Evolutionary conservation across 345 rosid genomes (phyloP), one percentile per base, ranked within the genome.

Genomic region (Lumnitzera racemosa): DNA sequence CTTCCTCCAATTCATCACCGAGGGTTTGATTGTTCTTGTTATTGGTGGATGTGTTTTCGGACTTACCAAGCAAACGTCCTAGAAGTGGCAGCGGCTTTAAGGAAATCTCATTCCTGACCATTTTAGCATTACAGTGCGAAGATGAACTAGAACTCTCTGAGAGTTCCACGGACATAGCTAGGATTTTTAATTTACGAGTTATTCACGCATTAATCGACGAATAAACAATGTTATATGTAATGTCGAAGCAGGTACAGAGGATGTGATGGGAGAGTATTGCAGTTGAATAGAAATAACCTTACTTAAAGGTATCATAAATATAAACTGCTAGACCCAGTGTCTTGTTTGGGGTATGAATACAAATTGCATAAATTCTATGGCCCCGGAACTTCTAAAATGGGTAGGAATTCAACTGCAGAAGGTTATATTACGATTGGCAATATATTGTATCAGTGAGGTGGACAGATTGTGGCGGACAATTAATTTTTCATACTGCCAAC

Each of bases 271-370:
- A 83, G 88, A 81, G 82, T 74, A 70, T 69, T 80, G 79, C 71
- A 67, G 95, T 83, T 88, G 90, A 80, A 72, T 76, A 91, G 83
- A 78, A 86, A 86, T 72, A 78, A 80, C 84, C 72, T 67, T 74
- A 71, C 7, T 72, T 63, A n/a, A 69, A 69, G 68, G 71, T 77
- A 68, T 80, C 72, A 81, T 85, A 73, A 88, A 78, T 83, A 72
- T 53, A 58, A 61, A 50, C 91, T 88, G 91, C 70, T 63, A 36
- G 11, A 9, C 43, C 11, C 7, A 6, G 9, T 36, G 43, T 7
- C 43, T 3, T 36, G 7, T 36, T 36, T 36, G 43, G 43, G 43
- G 43, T 36, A 36, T 36, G 43, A 36, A 36, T 4, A 5, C 43
- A 36, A 36, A 36, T 1, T 9, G 43, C 43, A 36, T 36, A 5